A percentile compares a stretch with the other conserved stretches of the same genome.
These are phyloP conservation scores for Phytophthora fragariaefolia DNA, from an alignment of 352 stramenopile genomes.

Conservation along the genomic window DNA sequence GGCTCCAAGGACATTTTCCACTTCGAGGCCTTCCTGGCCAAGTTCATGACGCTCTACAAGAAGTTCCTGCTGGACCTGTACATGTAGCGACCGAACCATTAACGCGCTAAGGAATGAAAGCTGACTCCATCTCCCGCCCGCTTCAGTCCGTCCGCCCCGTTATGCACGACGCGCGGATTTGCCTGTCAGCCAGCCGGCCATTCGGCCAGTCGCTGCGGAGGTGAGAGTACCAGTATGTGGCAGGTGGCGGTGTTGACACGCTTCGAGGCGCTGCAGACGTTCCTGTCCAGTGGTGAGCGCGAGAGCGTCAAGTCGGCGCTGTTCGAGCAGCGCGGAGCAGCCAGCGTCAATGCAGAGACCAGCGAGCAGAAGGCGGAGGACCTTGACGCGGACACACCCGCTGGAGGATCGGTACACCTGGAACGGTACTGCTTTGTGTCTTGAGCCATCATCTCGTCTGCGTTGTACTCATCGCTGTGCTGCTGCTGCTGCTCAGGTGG, in stretches of 20 bases:
- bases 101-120: conserved; percentile 14
- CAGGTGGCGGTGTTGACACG: conserved; percentile 42
- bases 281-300: conserved; percentile 38
- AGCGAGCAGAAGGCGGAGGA: neutral
- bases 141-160: conserved; percentile 7
- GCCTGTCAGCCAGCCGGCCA: conserved; percentile 19
- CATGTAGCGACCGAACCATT: conserved; percentile 54
- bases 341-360: conserved; percentile 15
- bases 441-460: no score
- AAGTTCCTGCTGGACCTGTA: conserved; percentile 96
- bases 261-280: conserved; percentile 48
- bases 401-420: conserved; percentile 44
- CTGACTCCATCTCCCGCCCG: neutral
- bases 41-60: conserved; percentile 99
- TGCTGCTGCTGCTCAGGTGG: conserved; percentile 43
- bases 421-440: no score
- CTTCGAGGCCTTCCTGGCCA: conserved; percentile 99
- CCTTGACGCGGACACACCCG: neutral
- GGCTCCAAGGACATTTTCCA: conserved; percentile 99
- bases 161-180: conserved; percentile 17
- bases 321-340: conserved; percentile 13
- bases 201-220: conserved; percentile 2
- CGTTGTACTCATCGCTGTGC: neutral
- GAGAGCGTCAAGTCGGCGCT: conserved; percentile 35
- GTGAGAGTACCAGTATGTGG: conserved; percentile 44